Evolutionary conservation across 2,329 filamentous ascomycete species (phyloP).

Genomic region (Helotiales sp.): DNA sequence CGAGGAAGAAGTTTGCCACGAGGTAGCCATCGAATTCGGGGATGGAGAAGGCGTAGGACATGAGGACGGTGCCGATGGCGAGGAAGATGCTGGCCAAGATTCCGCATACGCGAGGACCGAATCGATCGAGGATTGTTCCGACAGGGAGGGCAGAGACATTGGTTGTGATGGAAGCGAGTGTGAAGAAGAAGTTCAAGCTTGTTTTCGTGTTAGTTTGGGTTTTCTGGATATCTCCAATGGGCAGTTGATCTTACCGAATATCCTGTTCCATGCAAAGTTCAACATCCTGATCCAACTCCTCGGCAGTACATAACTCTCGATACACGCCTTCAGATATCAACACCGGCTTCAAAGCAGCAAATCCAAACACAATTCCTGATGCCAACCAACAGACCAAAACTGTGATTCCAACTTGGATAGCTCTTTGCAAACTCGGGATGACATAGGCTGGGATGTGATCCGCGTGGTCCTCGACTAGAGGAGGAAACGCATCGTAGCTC

Average conservation of each 20-base stretch:
- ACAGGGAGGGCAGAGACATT: conserved; percentile 23
- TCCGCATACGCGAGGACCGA: conserved; percentile 19
- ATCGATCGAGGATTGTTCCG: conserved; percentile 20
- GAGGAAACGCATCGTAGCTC: conserved; percentile 19
- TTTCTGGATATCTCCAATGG: no score
- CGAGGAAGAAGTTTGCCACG: conserved; percentile 21
- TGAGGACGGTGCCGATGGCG: conserved; percentile 17
- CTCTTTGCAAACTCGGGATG: neutral
- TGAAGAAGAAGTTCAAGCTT: conserved; percentile 25
- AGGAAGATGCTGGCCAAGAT: conserved; percentile 22
- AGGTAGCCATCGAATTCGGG: conserved; percentile 21
- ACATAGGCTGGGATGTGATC: conserved; percentile 19
- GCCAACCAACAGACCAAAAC: conserved; percentile 20
- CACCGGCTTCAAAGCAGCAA: conserved; percentile 24
- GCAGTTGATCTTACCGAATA: conserved; percentile 18
- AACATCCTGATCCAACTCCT: conserved; percentile 19
- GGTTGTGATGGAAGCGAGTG: conserved; percentile 22
- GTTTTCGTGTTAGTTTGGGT: neutral
- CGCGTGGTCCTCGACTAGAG: conserved; percentile 14
- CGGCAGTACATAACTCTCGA: conserved; percentile 17
- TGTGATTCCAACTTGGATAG: conserved; percentile 17
- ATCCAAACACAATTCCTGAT: conserved; percentile 24
- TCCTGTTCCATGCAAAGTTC: conserved; percentile 24
- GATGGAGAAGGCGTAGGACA: conserved; percentile 23
- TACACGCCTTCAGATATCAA: conserved; percentile 23